Conservation (phyloP, 108 stramenopile species). For the Cyclotella baltica region DNA sequence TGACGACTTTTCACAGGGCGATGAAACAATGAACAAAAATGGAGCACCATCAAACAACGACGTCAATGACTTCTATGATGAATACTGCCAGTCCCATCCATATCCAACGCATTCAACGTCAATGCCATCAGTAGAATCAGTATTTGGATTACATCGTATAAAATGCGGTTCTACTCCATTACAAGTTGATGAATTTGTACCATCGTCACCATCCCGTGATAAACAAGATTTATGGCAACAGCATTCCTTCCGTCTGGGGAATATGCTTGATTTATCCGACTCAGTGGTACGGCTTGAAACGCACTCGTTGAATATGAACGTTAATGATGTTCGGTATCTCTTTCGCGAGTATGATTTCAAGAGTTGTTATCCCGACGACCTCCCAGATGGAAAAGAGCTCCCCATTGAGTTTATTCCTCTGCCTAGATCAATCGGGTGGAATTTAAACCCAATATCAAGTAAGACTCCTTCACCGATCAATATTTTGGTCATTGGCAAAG, state of each 20-base stretch:
- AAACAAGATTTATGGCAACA: conserved; percentile 32
- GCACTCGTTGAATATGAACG: conserved; percentile 1
- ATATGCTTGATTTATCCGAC: conserved; percentile 46
- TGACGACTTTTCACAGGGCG: background rate
- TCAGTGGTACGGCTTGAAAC: conserved; percentile 55
- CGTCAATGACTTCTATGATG: conserved; percentile 14
- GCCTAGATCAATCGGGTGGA: conserved; percentile 46
- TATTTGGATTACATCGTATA: background rate
- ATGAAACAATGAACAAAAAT: background rate
- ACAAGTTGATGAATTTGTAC: conserved; percentile 32
- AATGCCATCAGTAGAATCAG: conserved; percentile 15
- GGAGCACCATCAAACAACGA: background rate
- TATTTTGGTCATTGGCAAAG: conserved; percentile 20
- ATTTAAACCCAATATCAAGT: too few relatives aligned
- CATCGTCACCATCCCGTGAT: background rate
- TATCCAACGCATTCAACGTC: conserved; percentile 21
- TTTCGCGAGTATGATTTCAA: conserved; percentile 53
- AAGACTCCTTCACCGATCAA: conserved; percentile 24
- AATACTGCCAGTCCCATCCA: conserved; percentile 32
- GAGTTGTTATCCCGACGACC: conserved; percentile 15
- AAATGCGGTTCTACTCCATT: conserved; percentile 35
- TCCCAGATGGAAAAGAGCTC: background rate
- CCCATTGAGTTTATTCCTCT: background rate
- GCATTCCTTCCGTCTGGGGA: conserved; percentile 37
- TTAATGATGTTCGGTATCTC: conserved; percentile 41